Evolutionary conservation across 1,284 basidiomycete genomes (phyloP), one percentile per base, ranked within the genome.

Genomic region (Agaricales sp.): DNA sequence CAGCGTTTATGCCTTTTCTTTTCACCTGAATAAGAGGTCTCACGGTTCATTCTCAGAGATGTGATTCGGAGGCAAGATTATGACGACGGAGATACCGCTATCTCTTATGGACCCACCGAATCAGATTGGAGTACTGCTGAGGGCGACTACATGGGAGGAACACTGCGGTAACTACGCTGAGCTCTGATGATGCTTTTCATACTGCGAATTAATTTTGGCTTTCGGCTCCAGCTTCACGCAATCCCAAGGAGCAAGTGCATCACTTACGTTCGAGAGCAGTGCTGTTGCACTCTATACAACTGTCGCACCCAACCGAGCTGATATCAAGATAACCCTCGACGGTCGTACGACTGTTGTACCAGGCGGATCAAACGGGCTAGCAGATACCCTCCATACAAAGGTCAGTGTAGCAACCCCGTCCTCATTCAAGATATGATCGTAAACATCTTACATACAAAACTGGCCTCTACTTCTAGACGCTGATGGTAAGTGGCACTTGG

Each of bases 231-330:
- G 75, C 55, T 73, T 61, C 57, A 67, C 73, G 1, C 54, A 65
- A 47, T 60, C 57, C 3, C 51, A 60, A n/a, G 67, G 63, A 24
- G 69, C 74, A 21, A 64, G 66, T 19, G 70, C 68, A 13, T 66
- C 67, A 3, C 54, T 75, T 4, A 53, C 60, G n/a, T 78, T 78
- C 57, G 54, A 57, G 3, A 76, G 76, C 24, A 68, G 74, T 49
- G 74, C 70, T 16, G 62, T 79, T 43, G 73, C 73, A 13, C 52
- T 78, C 1, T 77, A 73, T 52, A 75, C 75, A 24, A 72, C 74
- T 1, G 65, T 74, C 19, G 70, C 73, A 4, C 69, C 73, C 16
- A 66, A 72, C 49, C 74, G 73, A 54, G 69, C 71, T 16, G 60
- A 71, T 51, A 65, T 75, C 47, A 63, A 64, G 12, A 59, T 78